Base-by-base conservation (phyloP, 129 eudicot species). In the Chrysanthemum makinoi region DNA sequence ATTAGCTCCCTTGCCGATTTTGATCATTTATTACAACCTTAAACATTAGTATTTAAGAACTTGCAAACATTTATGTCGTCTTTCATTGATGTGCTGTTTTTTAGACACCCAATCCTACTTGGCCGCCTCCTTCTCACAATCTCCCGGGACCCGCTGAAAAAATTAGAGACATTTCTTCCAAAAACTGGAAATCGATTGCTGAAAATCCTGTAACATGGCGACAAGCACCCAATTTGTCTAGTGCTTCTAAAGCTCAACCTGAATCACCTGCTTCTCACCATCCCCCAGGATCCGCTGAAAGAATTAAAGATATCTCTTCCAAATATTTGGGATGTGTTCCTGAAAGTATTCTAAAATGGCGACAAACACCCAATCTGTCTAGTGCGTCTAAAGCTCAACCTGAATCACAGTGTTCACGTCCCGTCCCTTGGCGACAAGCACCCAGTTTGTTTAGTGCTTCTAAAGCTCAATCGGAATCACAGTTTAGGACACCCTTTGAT, bases 81-180 rank as follows among this genome's bases (percentile, higher is more conserved):
- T 50, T 62, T 26, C 0, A 43, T 68, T 61, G 16, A 43, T 70
- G 6, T 66, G 59, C 3, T 57, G 13, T 58, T 16, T 65, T 80
- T 33, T 77, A 90, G 97, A 83, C 91, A 68, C 97, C 97, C 22
- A 87, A 90, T 87, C 97, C 95, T 57, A 87, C 91, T 19, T 87
- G 97, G 97, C 91, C 97, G 4, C 86, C 86, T 20, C 75, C 91
- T 76, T 81, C 85, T 50, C 81, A 66, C 50, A 65, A 74, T 46
- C 85, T 74, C 78, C 76, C 80, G 67, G 81, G 77, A 68, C 70
- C 79, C 39, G 83, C 91, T 70, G 97, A 87, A 75, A 82, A 81
- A 83, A 68, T 77, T 53, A 85, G 84, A 55, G 95, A 85, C 24
- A 24, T 72, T 13, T 72, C 91, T 46, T 70, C 80, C 13, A 90